Evolutionary conservation across 2,329 filamentous ascomycete species (phyloP), one percentile per base, ranked within the genome.

Genomic region (Aspergillus sp.): DNA sequence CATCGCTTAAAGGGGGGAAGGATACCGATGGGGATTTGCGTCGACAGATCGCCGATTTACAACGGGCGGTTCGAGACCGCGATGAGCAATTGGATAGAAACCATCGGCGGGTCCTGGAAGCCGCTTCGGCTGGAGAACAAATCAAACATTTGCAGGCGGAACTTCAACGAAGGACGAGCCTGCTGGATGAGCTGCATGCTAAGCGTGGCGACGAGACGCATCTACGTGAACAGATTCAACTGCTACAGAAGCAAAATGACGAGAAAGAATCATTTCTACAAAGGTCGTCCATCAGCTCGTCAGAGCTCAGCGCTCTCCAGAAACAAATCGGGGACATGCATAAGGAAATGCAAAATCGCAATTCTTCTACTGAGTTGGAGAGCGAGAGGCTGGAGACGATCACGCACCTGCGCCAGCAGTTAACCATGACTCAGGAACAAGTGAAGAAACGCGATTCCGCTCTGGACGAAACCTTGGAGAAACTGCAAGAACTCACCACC

Each of bases 81-180:
- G 73, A 77, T 55, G 69, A 76, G 26, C 71, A 74, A 55, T 59
- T 78, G 2, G 67, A 71, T 32, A 69, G 63, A 11, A 73, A 72
- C 52, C 71, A 66, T 26, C 64, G 63, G 42, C 71, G 71, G 32
- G 63, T 76, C 12, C 57, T 73, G 20, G 74, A 78, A 51, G 71
- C 73, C 1, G 70, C 67, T 24, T 77, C 75, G 12, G 73, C 73
- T 5, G 69, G 63, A 9, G 75, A 77, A 45, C 74, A 78, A 60
- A 73, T 77, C 55, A 70, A 69, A 10, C 71, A 77, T 39, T 66
- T 78, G n/a, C 73, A 77, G 54, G 58, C 64, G 9, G 76, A 77
- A 54, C 45, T 78, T n/a, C 69, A 75, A 56, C 67, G 62, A 18
- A 76, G 74, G 52, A 65, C 69, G 3, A 55, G 59, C 11, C 58